Evolutionary conservation across 257 asterid genomes (phyloP).

Genomic region (Solanum pinnatisectum): DNA sequence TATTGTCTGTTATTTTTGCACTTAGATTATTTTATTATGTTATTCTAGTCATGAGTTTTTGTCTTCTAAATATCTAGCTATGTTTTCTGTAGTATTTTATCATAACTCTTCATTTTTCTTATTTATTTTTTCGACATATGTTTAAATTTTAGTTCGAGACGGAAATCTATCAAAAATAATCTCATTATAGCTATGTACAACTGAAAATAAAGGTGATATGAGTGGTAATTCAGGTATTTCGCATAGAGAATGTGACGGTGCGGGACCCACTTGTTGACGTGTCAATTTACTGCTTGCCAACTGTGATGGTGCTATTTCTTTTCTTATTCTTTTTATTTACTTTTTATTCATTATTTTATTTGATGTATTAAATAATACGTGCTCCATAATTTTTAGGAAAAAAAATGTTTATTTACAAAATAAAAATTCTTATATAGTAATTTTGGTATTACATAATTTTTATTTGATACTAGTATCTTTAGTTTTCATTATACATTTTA

Average conservation of each 20-base stretch:
- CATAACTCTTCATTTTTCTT: neutral
- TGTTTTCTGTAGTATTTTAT: neutral
- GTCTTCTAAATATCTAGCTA: neutral
- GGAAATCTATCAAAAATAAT: neutral
- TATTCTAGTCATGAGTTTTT: neutral
- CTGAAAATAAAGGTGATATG: neutral
- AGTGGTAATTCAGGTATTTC: neutral
- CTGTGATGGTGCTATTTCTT: neutral
- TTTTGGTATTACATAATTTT: neutral
- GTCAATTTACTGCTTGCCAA: constrained; percentile 15
- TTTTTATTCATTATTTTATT: too few species aligned
- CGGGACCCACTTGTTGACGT: constrained; percentile 56
- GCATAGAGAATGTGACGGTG: constrained; percentile 15
- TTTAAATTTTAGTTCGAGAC: fast-evolving
- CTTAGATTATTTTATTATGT: neutral
- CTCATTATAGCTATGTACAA: neutral
- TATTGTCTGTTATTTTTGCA: neutral
- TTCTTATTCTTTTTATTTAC: neutral
- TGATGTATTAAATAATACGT: neutral
- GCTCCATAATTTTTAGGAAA: neutral
- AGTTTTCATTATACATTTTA: too few species aligned
- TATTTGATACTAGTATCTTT: neutral
- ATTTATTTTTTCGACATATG: neutral
- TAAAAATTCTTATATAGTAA: neutral
- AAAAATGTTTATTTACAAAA: too few species aligned